Evolutionary conservation across 2,329 filamentous ascomycete species (phyloP).

Genomic region (Dactylellina drechsleri): DNA sequence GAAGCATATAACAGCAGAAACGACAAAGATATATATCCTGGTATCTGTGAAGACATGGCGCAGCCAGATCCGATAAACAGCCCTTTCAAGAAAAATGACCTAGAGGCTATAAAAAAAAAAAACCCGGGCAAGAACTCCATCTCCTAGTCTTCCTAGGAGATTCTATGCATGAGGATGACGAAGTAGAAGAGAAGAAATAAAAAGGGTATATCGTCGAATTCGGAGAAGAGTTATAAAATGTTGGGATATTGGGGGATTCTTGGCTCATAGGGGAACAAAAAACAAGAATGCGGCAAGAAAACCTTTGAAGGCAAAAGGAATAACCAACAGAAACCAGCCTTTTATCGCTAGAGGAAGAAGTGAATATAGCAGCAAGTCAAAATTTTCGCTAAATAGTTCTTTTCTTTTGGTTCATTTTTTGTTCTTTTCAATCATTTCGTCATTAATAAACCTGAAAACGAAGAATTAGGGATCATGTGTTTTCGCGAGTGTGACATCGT

Average conservation of each 20-base stretch:
- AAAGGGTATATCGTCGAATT: conserved; percentile 45
- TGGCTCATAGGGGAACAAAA: conserved; percentile 32
- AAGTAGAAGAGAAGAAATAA: conserved; percentile 5
- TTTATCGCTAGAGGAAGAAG: conserved; percentile 19
- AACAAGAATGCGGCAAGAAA: conserved; percentile 3
- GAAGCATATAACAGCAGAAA: conserved; percentile 18
- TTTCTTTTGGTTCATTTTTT: conserved; percentile 19
- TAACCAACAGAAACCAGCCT: conserved; percentile 23
- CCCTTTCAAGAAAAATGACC: conserved; percentile 21
- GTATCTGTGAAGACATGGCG: conserved; percentile 52
- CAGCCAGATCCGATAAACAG: conserved; percentile 46
- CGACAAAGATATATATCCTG: conserved; percentile 37
- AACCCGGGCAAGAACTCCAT: conserved; percentile 45
- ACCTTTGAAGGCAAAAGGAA: conserved; percentile 15
- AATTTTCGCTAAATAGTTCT: conserved; percentile 8
- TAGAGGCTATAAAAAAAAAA: conserved; percentile 36
- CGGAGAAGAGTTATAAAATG: conserved; percentile 4
- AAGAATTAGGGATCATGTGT: conserved; percentile 8
- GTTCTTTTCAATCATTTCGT: conserved; percentile 44
- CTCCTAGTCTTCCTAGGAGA: conserved; percentile 41
- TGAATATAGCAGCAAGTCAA: conserved; percentile 18
- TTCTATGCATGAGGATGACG: conserved; percentile 48
- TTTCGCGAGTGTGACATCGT: conserved; percentile 23
- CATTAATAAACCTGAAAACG: conserved; percentile 33
- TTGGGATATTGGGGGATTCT: conserved; percentile 14